Conservation (phyloP, 768 basidiomycete species). For the Pholiota molesta region DNA sequence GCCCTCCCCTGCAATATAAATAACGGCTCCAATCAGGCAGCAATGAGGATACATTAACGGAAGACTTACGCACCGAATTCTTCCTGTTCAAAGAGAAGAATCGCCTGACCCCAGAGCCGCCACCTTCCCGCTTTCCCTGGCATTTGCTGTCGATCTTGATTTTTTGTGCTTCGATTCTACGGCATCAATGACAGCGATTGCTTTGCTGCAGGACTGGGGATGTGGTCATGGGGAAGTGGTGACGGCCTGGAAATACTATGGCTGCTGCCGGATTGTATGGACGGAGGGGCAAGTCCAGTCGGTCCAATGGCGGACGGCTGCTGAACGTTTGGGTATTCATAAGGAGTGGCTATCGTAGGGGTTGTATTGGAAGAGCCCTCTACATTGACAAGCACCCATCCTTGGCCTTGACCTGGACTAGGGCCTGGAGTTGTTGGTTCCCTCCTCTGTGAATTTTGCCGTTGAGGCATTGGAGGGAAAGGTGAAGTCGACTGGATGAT, state of each 20-base stretch:
- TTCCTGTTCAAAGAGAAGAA: constrained; percentile 43
- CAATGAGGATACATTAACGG: not conserved
- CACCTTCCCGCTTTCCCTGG: constrained; percentile 21
- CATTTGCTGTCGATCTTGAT: constrained; percentile 21
- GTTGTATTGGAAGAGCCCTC: constrained; percentile 35
- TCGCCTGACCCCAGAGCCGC: constrained; percentile 30
- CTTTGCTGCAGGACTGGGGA: constrained; percentile 51
- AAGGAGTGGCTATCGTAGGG: not conserved
- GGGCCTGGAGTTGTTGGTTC: constrained; percentile 22
- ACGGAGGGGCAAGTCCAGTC: not conserved
- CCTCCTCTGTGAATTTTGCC: constrained; percentile 29
- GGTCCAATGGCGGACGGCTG: not conserved
- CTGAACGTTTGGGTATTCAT: not conserved
- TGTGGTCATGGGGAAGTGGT: constrained; percentile 14
- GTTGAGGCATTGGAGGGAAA: constrained; percentile 23
- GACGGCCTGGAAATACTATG: constrained; percentile 2
- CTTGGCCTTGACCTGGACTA: constrained; percentile 39
- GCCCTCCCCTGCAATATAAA: constrained; percentile 15
- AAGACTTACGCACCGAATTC: constrained; percentile 37
- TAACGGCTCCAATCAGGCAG: not conserved
- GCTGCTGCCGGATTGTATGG: constrained; percentile 1
- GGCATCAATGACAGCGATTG: constrained; percentile 63
- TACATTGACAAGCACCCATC: constrained; percentile 71
- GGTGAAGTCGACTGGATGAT: constrained; percentile 42
- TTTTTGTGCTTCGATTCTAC: constrained; percentile 51